These are phyloP conservation scores for Neoboletus subvelutipes DNA, from an alignment of 768 basidiomycete species.

Conservation along the genomic window DNA sequence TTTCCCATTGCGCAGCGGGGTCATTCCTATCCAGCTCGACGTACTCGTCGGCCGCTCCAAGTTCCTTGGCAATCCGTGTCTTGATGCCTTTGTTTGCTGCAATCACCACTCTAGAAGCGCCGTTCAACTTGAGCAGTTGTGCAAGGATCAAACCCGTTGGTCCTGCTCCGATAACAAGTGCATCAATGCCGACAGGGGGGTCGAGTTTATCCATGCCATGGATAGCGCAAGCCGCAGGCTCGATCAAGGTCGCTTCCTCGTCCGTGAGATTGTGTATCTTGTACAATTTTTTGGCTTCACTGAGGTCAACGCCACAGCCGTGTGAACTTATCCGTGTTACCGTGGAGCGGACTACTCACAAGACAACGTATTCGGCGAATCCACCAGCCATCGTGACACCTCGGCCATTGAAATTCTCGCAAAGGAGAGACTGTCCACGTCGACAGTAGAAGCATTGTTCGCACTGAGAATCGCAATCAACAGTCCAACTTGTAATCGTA, in stretches of 20 bases:
- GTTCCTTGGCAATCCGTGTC: constrained; percentile 74
- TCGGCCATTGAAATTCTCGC: constrained; percentile 76
- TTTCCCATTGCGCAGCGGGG: constrained; percentile 70
- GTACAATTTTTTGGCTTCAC: constrained; percentile 72
- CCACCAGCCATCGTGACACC: constrained; percentile 80
- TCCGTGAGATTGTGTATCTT: constrained; percentile 82
- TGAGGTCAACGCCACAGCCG: constrained; percentile 19
- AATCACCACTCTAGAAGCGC: constrained; percentile 73
- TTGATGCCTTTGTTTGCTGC: constrained; percentile 87
- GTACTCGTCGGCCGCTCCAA: constrained; percentile 79
- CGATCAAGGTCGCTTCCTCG: constrained; percentile 80
- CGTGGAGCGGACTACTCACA: constrained; percentile 45
- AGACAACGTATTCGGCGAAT: constrained; percentile 82
- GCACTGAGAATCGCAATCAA: constrained; percentile 46
- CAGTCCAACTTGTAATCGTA: not conserved
- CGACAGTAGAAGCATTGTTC: constrained; percentile 83
- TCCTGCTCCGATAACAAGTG: constrained; percentile 79
- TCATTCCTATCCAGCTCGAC: constrained; percentile 73
- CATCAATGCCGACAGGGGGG: constrained; percentile 76
- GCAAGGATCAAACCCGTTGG: constrained; percentile 85
- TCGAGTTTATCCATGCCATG: constrained; percentile 85
- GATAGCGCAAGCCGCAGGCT: constrained; percentile 85
- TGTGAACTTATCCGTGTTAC: not conserved
- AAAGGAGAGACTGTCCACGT: constrained; percentile 70
- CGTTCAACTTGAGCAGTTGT: constrained; percentile 82